These are phyloP conservation scores for Nephelium lappaceum DNA, from an alignment of 345 rosid genomes.

Conservation along the genomic window DNA sequence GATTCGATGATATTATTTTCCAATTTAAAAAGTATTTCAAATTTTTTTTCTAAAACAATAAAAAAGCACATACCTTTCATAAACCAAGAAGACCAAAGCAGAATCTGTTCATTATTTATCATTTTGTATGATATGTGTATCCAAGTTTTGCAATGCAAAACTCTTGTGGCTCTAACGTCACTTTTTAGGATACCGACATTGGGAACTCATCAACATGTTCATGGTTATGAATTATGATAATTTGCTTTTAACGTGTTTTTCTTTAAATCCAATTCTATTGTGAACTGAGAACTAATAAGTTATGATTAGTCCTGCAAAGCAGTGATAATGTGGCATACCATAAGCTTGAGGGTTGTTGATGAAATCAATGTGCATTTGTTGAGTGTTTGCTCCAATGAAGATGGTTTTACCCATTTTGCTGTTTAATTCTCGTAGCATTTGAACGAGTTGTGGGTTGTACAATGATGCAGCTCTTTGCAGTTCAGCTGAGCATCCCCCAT, in stretches of 20 bases:
- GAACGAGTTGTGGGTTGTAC: conserved; percentile 41
- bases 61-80: too few species aligned
- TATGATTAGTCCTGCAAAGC: background rate
- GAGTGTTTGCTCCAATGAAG: conserved; percentile 41
- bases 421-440: conserved; percentile 31
- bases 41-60: too few species aligned
- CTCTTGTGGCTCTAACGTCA: too few species aligned
- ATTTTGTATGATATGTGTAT: too few species aligned
- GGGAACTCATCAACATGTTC: background rate
- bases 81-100: too few species aligned
- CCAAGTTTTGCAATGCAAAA: too few species aligned
- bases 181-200: too few species aligned
- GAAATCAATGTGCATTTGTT: conserved; percentile 34
- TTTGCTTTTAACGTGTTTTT: background rate
- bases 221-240: background rate
- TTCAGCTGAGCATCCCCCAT: conserved; percentile 39
- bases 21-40: too few species aligned
- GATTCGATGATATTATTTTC: too few species aligned
- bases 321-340: conserved; percentile 25
- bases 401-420: conserved; percentile 21
- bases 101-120: too few species aligned
- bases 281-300: background rate
- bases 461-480: conserved; percentile 42
- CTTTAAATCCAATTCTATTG: background rate
- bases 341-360: conserved; percentile 42